A percentile compares a stretch with the other conserved stretches of the same genome.
phyloP scores from a whole-genome alignment of 176 grass and related monocot genomes.

The Cymbopogon citratus region DNA sequence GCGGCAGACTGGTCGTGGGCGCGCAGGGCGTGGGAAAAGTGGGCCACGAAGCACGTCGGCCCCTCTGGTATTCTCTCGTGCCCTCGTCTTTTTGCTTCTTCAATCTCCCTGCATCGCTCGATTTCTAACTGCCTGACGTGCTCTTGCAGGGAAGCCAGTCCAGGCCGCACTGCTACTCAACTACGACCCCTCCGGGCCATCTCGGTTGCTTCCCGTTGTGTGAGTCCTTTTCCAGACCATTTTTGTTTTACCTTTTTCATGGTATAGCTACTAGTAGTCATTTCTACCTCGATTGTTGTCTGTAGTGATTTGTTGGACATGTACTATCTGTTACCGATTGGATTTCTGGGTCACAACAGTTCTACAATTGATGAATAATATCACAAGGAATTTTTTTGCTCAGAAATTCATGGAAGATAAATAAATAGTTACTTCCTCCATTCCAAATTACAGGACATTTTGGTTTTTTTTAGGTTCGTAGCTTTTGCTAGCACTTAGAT shows the following conservation, averaged over 20 bases:
- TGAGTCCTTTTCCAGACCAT: slow-evolving; percentile 6
- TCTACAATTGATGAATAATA: no score
- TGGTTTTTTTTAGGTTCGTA: no score
- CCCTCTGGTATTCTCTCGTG: slow-evolving; percentile 29
- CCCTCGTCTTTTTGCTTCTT: not conserved
- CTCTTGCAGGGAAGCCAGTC: slow-evolving; percentile 59
- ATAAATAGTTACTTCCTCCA: no score
- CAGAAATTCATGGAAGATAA: no score
- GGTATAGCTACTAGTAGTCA: not conserved
- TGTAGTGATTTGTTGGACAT: not conserved
- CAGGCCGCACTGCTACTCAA: slow-evolving; percentile 73
- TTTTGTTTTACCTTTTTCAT: not conserved
- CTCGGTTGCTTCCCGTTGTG: slow-evolving; percentile 73
- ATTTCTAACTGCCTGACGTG: not conserved
- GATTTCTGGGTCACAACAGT: not conserved
- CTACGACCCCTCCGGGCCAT: slow-evolving; percentile 54
- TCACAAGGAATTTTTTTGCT: no score
- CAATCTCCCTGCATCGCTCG: not conserved
- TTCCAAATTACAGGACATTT: no score
- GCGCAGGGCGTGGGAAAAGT: slow-evolving; percentile 78
- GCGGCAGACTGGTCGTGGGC: slow-evolving; percentile 59
- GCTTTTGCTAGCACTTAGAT: no score
- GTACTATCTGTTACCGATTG: not conserved
- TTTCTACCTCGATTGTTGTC: not conserved
- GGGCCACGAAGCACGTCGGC: slow-evolving; percentile 57